These are phyloP conservation scores for Lachnellula suecica DNA, from an alignment of 2,329 filamentous ascomycete genomes.

Conservation along the genomic window DNA sequence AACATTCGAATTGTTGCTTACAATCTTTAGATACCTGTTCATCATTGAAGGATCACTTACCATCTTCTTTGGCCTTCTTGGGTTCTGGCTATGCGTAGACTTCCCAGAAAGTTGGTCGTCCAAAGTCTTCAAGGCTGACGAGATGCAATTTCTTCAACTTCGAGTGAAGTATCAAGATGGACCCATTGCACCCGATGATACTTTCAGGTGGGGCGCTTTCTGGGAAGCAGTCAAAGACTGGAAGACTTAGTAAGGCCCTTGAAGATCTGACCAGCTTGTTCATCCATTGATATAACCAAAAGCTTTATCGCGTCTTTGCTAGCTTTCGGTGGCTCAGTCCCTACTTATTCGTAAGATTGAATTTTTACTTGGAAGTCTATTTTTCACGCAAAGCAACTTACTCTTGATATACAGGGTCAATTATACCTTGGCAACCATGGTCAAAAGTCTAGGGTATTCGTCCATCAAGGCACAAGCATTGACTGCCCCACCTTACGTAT, in stretches of 20 bases:
- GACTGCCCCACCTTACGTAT: conserved; percentile 32
- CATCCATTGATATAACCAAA: background rate
- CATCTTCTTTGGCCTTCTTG: conserved; percentile 16
- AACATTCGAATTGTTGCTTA: too few species aligned
- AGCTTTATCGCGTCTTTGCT: conserved; percentile 35
- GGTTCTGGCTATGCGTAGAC: conserved; percentile 29
- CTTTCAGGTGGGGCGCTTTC: conserved; percentile 26
- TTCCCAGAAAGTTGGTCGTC: conserved; percentile 28
- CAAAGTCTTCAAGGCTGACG: conserved; percentile 28
- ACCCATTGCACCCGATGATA: conserved; percentile 11
- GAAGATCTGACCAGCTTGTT: background rate
- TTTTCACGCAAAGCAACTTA: background rate
- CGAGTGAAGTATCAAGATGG: conserved; percentile 11
- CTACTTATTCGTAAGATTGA: conserved; percentile 26
- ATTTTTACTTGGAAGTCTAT: background rate
- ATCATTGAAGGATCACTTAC: conserved; percentile 27
- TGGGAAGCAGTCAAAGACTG: conserved; percentile 36
- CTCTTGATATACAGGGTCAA: conserved; percentile 19
- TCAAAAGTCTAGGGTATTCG: conserved; percentile 33
- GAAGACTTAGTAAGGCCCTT: conserved; percentile 34
- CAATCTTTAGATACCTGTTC: conserved; percentile 23
- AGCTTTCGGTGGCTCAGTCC: conserved; percentile 31
- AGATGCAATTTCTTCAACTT: conserved; percentile 30
- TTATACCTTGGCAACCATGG: conserved; percentile 39
- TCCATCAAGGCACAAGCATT: conserved; percentile 33